phyloP scores from a whole-genome alignment of 2,329 filamentous ascomycete genomes.

The Pseudophaeomoniella oleicola region DNA sequence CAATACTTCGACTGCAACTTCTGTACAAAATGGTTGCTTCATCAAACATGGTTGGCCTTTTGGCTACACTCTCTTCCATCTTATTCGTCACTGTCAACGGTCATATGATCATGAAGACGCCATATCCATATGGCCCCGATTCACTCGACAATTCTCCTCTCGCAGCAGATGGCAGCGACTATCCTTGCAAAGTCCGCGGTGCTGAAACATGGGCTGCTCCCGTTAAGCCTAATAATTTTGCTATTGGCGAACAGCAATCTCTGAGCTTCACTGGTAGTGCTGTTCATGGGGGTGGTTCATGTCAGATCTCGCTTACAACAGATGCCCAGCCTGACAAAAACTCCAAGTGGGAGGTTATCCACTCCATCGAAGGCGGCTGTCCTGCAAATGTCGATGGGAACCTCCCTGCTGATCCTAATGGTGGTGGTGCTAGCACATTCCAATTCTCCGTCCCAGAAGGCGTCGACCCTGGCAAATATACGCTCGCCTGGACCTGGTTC shows the following conservation, averaged over 20 bases:
- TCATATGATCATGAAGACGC: constrained; percentile 62
- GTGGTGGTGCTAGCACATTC: constrained; percentile 41
- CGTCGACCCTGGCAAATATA: constrained; percentile 61
- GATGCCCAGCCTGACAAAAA: constrained; percentile 53
- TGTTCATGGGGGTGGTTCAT: constrained; percentile 81
- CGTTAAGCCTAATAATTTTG: constrained; percentile 43
- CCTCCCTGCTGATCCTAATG: constrained; percentile 31
- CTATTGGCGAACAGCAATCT: constrained; percentile 45
- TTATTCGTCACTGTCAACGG: constrained; percentile 48
- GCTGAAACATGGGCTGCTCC: constrained; percentile 30
- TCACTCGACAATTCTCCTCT: constrained; percentile 53
- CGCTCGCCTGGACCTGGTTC: constrained; percentile 87
- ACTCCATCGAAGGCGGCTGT: constrained; percentile 77
- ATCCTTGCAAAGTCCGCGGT: constrained; percentile 63
- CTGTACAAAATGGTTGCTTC: neutral
- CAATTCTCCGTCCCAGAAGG: constrained; percentile 57
- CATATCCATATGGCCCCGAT: constrained; percentile 44
- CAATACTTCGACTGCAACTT: neutral
- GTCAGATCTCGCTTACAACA: constrained; percentile 75
- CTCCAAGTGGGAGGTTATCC: constrained; percentile 74
- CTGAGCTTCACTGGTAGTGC: constrained; percentile 58
- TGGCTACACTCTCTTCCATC: constrained; percentile 6
- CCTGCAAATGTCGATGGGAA: constrained; percentile 50
- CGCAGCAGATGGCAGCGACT: constrained; percentile 44
- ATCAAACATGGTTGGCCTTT: neutral